A percentile compares a stretch with the other conserved stretches of the same genome.
Conservation (phyloP, 768 basidiomycete genomes). For the Tubosaeta sp. region DNA sequence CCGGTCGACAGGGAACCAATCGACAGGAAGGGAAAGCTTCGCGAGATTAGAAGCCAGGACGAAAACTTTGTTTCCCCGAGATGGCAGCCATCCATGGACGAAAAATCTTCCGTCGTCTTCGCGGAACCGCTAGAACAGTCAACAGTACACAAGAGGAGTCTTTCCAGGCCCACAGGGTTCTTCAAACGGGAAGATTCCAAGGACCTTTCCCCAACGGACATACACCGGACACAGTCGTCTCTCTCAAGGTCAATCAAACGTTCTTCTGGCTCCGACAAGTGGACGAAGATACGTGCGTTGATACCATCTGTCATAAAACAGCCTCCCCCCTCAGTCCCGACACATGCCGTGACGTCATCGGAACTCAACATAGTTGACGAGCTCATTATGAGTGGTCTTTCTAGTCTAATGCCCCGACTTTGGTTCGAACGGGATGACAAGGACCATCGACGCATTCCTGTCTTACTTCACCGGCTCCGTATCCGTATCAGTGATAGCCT, state of each 20-base stretch:
- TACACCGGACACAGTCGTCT: conserved; percentile 25
- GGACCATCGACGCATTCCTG: conserved; percentile 72
- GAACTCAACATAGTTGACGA: conserved; percentile 78
- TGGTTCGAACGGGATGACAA: conserved; percentile 89
- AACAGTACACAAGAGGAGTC: conserved; percentile 25
- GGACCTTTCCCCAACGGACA: conserved; percentile 1
- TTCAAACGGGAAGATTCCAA: conserved; percentile 3
- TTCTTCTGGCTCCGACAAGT: conserved; percentile 38
- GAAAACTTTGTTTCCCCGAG: conserved; percentile 52
- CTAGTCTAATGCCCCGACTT: conserved; percentile 70
- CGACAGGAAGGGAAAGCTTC: conserved; percentile 54
- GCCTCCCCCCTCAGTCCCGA: conserved; percentile 30
- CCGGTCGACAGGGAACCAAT: conserved; percentile 32
- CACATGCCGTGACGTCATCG: conserved; percentile 46
- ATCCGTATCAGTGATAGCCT: conserved; percentile 84
- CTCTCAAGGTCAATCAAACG: conserved; percentile 20
- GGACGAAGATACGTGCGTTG: conserved; percentile 63
- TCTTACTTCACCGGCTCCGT: conserved; percentile 74
- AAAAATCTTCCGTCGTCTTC: conserved; percentile 34
- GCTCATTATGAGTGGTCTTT: conserved; percentile 74
- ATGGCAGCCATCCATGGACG: conserved; percentile 53
- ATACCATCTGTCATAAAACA: conserved; percentile 50
- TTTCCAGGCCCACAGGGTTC: conserved; percentile 5
- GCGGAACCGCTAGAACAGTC: conserved; percentile 19
- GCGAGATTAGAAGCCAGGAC: conserved; percentile 44